A percentile compares a stretch with the other conserved stretches of the same genome.
These are phyloP conservation scores for Xylaria sp. DNA, from an alignment of 2,329 filamentous ascomycete genomes.

Conservation along the genomic window DNA sequence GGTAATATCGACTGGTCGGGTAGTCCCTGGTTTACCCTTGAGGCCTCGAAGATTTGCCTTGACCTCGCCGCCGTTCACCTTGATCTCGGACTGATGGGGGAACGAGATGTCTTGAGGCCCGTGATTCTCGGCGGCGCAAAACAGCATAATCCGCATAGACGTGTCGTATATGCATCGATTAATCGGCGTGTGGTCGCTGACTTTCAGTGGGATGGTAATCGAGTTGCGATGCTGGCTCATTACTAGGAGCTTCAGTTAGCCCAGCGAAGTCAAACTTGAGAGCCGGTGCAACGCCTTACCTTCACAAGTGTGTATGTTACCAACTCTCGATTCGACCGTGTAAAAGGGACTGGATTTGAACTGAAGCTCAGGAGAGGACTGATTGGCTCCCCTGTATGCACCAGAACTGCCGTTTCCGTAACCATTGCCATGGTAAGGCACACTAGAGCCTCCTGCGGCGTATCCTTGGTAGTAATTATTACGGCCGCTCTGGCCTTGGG, in stretches of 20 bases:
- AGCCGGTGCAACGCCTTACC: conserved; percentile 53
- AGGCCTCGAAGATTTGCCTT: conserved; percentile 92
- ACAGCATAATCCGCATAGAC: conserved; percentile 76
- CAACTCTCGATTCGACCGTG: conserved; percentile 65
- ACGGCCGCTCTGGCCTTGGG: conserved; percentile 3
- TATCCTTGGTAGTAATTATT: conserved; percentile 14
- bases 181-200: conserved; percentile 56
- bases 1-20: conserved; percentile 90
- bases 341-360: conserved; percentile 86
- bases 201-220: conserved; percentile 47
- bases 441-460: conserved; percentile 4
- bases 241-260: conserved; percentile 42
- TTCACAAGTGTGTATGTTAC: conserved; percentile 69
- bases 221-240: conserved; percentile 59
- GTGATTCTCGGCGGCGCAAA: conserved; percentile 70
- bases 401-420: conserved; percentile 18
- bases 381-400: conserved; percentile 17
- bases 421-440: conserved; percentile 7
- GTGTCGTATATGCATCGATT: conserved; percentile 61
- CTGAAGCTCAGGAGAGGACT: conserved; percentile 23
- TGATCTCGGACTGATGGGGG: conserved; percentile 89
- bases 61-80: conserved; percentile 84
- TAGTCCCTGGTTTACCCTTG: conserved; percentile 96
- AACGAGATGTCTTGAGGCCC: conserved; percentile 80
- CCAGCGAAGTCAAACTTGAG: not conserved